Evolutionary conservation across 176 grass and related monocot genomes (phyloP).

Genomic region (Musa schizocarpa): DNA sequence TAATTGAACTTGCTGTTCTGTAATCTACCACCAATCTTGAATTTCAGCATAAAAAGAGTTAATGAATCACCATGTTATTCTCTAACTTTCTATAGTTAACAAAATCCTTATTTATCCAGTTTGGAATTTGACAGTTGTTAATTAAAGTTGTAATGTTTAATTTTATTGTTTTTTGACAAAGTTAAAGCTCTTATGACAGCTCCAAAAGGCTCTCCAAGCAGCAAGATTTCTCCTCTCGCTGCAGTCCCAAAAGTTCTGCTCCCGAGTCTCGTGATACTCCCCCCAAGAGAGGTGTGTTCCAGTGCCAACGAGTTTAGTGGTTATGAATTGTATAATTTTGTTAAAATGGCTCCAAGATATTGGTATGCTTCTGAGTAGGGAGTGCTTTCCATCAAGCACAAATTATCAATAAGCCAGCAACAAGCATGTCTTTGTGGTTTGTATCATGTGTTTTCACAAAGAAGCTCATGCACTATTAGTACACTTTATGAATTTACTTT

Average conservation of each 20-base stretch:
- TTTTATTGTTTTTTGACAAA: not conserved
- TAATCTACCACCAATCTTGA: too few species aligned
- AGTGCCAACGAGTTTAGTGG: not conserved
- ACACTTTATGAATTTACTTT: not conserved
- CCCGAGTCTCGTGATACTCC: conserved; percentile 86
- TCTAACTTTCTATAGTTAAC: too few species aligned
- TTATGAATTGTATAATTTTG: not conserved
- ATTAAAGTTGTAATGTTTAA: not conserved
- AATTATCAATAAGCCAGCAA: not conserved
- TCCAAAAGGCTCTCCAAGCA: conserved; percentile 48
- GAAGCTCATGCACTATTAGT: not conserved
- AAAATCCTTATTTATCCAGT: too few species aligned
- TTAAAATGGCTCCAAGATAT: not conserved
- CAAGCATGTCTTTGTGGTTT: not conserved
- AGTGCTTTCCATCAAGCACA: not conserved
- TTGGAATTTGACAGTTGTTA: not conserved
- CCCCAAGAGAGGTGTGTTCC: conserved; percentile 68
- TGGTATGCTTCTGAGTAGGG: not conserved
- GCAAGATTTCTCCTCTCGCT: conserved; percentile 52
- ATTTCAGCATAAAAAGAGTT: too few species aligned
- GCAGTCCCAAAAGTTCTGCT: conserved; percentile 49
- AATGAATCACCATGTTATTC: too few species aligned
- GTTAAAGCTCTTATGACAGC: conserved; percentile 33
- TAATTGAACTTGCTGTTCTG: too few species aligned
- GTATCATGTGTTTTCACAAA: not conserved